A percentile compares a stretch with the other conserved stretches of the same genome.
These are phyloP conservation scores for Puccinia polysora DNA, from an alignment of 1,284 basidiomycete species.

Conservation along the genomic window DNA sequence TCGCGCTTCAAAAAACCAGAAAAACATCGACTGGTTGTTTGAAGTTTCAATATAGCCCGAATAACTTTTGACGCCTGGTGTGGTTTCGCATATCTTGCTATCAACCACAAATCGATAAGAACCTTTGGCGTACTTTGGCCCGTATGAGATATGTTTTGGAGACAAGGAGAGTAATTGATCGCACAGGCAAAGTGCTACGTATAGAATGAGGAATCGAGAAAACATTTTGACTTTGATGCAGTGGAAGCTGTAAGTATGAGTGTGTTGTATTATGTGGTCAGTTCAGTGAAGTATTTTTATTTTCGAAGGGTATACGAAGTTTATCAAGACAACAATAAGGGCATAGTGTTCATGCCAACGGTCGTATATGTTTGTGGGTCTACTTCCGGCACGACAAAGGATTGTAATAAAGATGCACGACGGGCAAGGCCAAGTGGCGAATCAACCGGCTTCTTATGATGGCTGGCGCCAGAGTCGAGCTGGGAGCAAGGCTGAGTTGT, in stretches of 20 bases:
- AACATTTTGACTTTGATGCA: background rate
- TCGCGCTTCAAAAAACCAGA: conserved; percentile 66
- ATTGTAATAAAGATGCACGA: too few relatives aligned
- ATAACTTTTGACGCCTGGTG: conserved; percentile 63
- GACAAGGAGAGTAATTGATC: conserved; percentile 2
- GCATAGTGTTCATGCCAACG: too few relatives aligned
- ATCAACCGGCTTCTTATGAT: too few relatives aligned
- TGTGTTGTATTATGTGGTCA: too few relatives aligned
- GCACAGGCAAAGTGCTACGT: background rate
- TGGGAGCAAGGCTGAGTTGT: too few relatives aligned
- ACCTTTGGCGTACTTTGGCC: background rate
- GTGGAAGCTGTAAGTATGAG: background rate
- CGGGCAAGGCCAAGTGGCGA: too few relatives aligned
- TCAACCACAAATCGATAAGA: conserved; percentile 49
- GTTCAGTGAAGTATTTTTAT: too few relatives aligned
- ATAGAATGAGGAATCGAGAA: conserved; percentile 7
- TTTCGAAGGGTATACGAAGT: too few relatives aligned
- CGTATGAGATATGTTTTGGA: conserved; percentile 24
- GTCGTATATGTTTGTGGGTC: too few relatives aligned
- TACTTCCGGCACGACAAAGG: too few relatives aligned
- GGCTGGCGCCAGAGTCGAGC: too few relatives aligned
- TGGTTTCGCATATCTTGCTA: conserved; percentile 69
- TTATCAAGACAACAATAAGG: too few relatives aligned
- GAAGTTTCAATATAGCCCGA: conserved; percentile 64
- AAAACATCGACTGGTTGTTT: conserved; percentile 61